These are phyloP conservation scores for Fusarium odoratissimum DNA, from an alignment of 2,329 filamentous ascomycete species.

Conservation along the genomic window DNA sequence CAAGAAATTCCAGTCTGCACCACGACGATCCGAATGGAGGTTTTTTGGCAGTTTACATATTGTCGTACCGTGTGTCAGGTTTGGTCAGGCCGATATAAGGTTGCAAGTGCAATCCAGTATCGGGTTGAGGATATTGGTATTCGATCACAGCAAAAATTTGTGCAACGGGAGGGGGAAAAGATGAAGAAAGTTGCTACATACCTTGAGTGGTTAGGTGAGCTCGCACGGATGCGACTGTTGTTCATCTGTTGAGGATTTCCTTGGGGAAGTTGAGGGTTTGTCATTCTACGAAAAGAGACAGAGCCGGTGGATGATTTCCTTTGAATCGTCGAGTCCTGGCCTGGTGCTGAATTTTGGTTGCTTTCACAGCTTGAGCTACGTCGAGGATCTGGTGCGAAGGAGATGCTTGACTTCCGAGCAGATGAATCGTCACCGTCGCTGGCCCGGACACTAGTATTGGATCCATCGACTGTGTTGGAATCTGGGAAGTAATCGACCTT, in stretches of 20 bases:
- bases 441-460: slow-evolving; percentile 38
- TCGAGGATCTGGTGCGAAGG: slow-evolving; percentile 50
- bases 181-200: slow-evolving; percentile 46
- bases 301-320: slow-evolving; percentile 61
- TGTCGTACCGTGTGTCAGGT: background rate
- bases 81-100: background rate
- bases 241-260: slow-evolving; percentile 59
- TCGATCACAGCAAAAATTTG: background rate
- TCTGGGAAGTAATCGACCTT: slow-evolving; percentile 46
- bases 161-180: background rate
- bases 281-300: slow-evolving; percentile 59
- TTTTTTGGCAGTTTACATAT: background rate
- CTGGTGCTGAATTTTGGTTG: slow-evolving; percentile 41
- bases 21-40: background rate
- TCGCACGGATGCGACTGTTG: slow-evolving; percentile 56
- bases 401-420: slow-evolving; percentile 49
- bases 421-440: slow-evolving; percentile 50
- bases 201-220: slow-evolving; percentile 63
- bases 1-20: background rate
- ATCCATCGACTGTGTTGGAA: slow-evolving; percentile 40
- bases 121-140: background rate
- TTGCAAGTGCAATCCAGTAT: slow-evolving; percentile 1
- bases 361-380: slow-evolving; percentile 44
- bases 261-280: slow-evolving; percentile 60
- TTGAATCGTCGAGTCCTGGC: slow-evolving; percentile 39